Percentiles rank a stretch among this genome's conserved stretches.
These are phyloP conservation scores for Xylariaceae sp. DNA, from an alignment of 2,329 filamentous ascomycete genomes.

Conservation along the genomic window DNA sequence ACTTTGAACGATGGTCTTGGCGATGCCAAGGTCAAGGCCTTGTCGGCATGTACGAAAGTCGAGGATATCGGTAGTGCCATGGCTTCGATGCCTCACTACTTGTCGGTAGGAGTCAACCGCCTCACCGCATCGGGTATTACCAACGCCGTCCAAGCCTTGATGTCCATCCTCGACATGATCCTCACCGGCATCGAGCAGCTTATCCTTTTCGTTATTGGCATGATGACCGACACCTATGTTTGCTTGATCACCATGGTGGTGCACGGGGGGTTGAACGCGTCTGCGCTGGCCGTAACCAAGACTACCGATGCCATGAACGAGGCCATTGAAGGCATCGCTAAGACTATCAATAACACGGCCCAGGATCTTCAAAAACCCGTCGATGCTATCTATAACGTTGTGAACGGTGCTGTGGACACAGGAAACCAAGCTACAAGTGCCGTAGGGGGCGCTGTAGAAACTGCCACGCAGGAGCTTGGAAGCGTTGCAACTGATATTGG, in stretches of 20 bases:
- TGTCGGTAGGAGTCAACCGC: slow-evolving; percentile 85
- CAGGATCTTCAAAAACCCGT: slow-evolving; percentile 59
- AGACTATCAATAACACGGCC: slow-evolving; percentile 53
- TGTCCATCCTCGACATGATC: slow-evolving; percentile 75
- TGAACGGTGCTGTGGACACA: slow-evolving; percentile 21
- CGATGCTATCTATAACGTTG: slow-evolving; percentile 55
- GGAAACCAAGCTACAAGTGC: slow-evolving; percentile 21
- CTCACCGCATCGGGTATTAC: slow-evolving; percentile 80
- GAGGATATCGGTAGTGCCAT: slow-evolving; percentile 92
- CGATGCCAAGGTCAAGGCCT: slow-evolving; percentile 77
- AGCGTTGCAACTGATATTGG: slow-evolving; percentile 50
- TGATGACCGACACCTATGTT: slow-evolving; percentile 86
- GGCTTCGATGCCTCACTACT: slow-evolving; percentile 97
- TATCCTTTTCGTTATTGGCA: slow-evolving; percentile 88
- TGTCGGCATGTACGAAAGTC: slow-evolving; percentile 87
- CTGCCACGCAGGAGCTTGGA: slow-evolving; percentile 54
- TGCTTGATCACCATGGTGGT: slow-evolving; percentile 87
- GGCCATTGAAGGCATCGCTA: slow-evolving; percentile 45
- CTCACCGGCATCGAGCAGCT: slow-evolving; percentile 85
- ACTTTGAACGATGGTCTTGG: slow-evolving; percentile 74
- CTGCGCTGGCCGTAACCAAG: slow-evolving; percentile 44
- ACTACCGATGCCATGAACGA: slow-evolving; percentile 53
- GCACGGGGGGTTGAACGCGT: slow-evolving; percentile 75
- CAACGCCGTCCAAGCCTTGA: slow-evolving; percentile 76
- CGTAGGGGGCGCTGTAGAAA: slow-evolving; percentile 19